Conservation (phyloP, 257 asterid species). For the Gentiana dahurica region DNA sequence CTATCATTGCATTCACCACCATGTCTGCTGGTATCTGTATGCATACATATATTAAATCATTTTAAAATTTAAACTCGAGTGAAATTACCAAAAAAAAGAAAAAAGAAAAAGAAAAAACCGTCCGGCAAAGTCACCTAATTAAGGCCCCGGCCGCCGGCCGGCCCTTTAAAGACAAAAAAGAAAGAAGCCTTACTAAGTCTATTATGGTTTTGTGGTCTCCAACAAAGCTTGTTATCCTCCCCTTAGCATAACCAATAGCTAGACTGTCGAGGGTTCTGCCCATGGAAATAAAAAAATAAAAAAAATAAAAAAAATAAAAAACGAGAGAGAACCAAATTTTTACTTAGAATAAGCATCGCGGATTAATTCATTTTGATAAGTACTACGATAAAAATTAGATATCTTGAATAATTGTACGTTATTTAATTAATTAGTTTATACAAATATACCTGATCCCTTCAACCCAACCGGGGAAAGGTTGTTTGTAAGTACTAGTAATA, state of each 20-base stretch:
- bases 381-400: no score
- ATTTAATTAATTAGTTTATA: no score
- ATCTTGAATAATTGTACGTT: no score
- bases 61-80: no score
- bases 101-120: slow-evolving; percentile 9
- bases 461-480: slow-evolving; percentile 87
- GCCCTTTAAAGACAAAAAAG: neutral
- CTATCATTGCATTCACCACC: slow-evolving; percentile 91
- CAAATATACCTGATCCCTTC: slow-evolving; percentile 59
- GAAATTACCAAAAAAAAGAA: slow-evolving; percentile 9
- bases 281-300: neutral
- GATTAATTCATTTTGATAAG: no score
- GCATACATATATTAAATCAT: no score
- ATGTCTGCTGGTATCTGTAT: slow-evolving; percentile 88
- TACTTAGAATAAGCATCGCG: no score
- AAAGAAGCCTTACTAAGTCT: slow-evolving; percentile 47
- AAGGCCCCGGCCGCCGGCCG: no score
- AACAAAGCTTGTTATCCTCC: slow-evolving; percentile 53
- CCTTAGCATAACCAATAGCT: slow-evolving; percentile 79
- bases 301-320: neutral
- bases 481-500: slow-evolving; percentile 57
- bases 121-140: no score
- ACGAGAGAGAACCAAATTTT: neutral
- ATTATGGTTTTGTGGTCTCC: slow-evolving; percentile 50
- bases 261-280: slow-evolving; percentile 83